These are phyloP conservation scores for Leccinum pellstonianum DNA, from an alignment of 768 basidiomycete species.

Conservation along the genomic window DNA sequence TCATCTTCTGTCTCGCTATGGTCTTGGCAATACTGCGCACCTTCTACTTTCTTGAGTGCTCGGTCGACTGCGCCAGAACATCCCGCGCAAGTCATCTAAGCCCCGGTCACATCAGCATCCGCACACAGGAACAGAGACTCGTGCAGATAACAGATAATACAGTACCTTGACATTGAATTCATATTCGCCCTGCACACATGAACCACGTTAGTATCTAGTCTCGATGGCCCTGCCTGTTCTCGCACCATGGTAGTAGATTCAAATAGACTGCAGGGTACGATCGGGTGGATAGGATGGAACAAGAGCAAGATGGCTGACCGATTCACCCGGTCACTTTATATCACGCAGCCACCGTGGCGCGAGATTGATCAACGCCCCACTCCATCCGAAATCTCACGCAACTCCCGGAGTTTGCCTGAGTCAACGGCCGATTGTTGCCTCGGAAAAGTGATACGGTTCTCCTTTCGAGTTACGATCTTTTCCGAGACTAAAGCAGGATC, in stretches of 20 bases:
- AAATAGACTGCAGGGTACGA: conserved; percentile 3
- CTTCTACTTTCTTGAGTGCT: conserved; percentile 65
- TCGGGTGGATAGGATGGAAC: background rate
- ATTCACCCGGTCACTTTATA: background rate
- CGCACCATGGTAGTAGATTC: conserved; percentile 23
- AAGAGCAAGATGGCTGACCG: background rate
- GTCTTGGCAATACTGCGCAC: conserved; percentile 8
- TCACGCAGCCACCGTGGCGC: background rate
- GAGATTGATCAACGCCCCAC: no score
- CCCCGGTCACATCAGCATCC: background rate
- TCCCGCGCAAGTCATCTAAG: conserved; percentile 82
- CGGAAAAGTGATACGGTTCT: no score
- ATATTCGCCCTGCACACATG: conserved; percentile 40
- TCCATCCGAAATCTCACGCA: no score
- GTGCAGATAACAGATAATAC: conserved; percentile 35
- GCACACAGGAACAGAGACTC: background rate
- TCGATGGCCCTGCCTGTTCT: background rate
- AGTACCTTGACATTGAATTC: conserved; percentile 84
- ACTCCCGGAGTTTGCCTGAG: background rate
- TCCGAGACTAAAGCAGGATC: no score
- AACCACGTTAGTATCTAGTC: background rate
- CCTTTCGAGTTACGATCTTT: no score
- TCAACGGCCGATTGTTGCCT: no score
- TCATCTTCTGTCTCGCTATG: background rate
- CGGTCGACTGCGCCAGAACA: conserved; percentile 82